Conservation (phyloP, 2,329 filamentous ascomycete genomes). For the Byssothecium circinans region DNA sequence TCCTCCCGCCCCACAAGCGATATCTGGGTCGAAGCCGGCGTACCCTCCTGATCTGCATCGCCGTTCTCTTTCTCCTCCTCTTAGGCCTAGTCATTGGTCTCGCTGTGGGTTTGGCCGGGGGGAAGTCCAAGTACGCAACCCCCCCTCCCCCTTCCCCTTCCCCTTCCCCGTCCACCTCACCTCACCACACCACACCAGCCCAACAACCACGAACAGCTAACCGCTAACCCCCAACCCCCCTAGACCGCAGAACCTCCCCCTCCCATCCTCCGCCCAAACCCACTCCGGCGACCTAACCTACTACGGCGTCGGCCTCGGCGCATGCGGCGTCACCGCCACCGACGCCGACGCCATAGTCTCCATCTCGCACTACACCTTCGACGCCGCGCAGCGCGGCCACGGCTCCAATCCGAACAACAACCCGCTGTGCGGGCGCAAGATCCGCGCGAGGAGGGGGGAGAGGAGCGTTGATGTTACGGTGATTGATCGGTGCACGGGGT, state of each 20-base stretch:
- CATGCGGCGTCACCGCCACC: constrained; percentile 64
- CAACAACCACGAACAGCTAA: too few species aligned
- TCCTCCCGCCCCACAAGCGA: constrained; percentile 36
- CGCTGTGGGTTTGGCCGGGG: constrained; percentile 37
- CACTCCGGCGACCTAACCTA: constrained; percentile 70
- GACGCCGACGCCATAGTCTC: constrained; percentile 64
- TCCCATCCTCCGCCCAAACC: constrained; percentile 55
- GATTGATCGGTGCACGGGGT: constrained; percentile 65
- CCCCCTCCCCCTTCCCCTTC: too few species aligned
- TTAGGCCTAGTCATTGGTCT: constrained; percentile 44
- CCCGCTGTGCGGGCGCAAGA: constrained; percentile 66
- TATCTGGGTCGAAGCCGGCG: constrained; percentile 41
- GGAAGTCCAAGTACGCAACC: constrained; percentile 2
- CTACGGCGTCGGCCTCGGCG: constrained; percentile 67
- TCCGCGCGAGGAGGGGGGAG: constrained; percentile 57
- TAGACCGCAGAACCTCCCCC: constrained; percentile 50
- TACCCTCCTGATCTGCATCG: constrained; percentile 35
- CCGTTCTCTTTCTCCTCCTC: constrained; percentile 28
- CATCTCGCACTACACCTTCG: constrained; percentile 68
- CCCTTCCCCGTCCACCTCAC: background rate
- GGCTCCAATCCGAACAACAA: constrained; percentile 62
- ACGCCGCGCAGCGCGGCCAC: constrained; percentile 55
- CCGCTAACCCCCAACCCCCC: background rate
- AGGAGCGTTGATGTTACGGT: constrained; percentile 57
- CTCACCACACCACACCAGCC: background rate